Base-by-base conservation (phyloP, 805 yeast genomes). In the Metschnikowia rubicola region DNA sequence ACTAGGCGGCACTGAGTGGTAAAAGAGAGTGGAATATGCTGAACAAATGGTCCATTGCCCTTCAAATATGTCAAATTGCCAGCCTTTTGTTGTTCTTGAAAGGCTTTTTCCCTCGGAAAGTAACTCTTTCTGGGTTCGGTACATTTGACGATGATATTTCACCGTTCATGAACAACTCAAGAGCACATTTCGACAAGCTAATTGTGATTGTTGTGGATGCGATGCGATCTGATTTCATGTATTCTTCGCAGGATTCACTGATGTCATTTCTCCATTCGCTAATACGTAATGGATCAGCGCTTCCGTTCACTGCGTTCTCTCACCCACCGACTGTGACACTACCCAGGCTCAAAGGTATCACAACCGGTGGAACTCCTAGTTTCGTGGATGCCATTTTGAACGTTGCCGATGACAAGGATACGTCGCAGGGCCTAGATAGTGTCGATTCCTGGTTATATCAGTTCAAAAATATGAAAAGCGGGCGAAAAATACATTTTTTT, bases 251-350 rank as follows among this genome's bases (percentile, higher is more conserved):
- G 2, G 47, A 55, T 13, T 88, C 97, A 0, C 60, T 78, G 8
- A 88, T 94, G 86, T 36, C 59, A 0, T 80, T 78, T 58, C 77
- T 86, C 0, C 98, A 92, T 54, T 52, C 66, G 2, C 66, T 91
- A 47, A 68, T 92, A 8, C 75, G 78, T 43, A 55, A 72, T 0
- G 95, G 96, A 10, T 57, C 74, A 32, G 98, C 94, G 0, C 59
- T 91, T 41, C 97, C 97, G 0, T 91, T 81, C 64, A 94, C 99
- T 0, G 96, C 96, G 0, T 87, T 75, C 62, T 84, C 97, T 1
- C 86, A 87, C 53, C 98, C 99, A 1, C 99, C 99, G 3, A 94
- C 99, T 0, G 99, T 94, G 9, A 94, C 99, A 0, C 70, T 94
- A 34, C 99, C 99, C 0, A 77, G 99, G 49, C 71, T 94, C 43